A percentile compares a stretch with the other conserved stretches of the same genome.
Conservation (phyloP, 805 yeast species). For the Kazachstania martiniae region DNA sequence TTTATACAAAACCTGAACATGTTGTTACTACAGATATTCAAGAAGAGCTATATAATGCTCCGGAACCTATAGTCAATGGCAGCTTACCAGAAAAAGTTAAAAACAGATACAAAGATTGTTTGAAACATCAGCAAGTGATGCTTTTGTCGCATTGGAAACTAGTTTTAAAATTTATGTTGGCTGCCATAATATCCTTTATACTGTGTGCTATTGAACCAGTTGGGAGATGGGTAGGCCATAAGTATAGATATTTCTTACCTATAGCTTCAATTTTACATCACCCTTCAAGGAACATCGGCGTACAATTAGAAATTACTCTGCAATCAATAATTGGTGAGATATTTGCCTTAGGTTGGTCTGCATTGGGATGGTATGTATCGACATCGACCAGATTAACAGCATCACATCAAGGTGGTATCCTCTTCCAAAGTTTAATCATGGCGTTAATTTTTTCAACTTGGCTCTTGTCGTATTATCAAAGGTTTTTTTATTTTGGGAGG, state of each 20-base stretch:
- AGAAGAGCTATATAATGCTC: not conserved
- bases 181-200: slow-evolving; percentile 31
- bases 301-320: slow-evolving; percentile 36
- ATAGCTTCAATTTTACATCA: slow-evolving; percentile 35
- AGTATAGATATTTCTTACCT: slow-evolving; percentile 32
- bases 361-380: slow-evolving; percentile 34
- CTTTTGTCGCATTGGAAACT: not conserved
- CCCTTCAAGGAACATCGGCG: slow-evolving; percentile 37
- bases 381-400: slow-evolving; percentile 31
- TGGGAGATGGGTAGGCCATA: slow-evolving; percentile 34
- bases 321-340: slow-evolving; percentile 32
- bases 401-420: slow-evolving; percentile 36
- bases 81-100: no score
- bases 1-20: slow-evolving; percentile 24
- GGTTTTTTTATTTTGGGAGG: slow-evolving; percentile 31
- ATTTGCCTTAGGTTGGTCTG: slow-evolving; percentile 36
- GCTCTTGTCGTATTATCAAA: slow-evolving; percentile 32
- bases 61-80: not conserved
- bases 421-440: slow-evolving; percentile 32
- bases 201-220: slow-evolving; percentile 31
- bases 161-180: slow-evolving; percentile 16
- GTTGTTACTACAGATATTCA: slow-evolving; percentile 2
- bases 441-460: slow-evolving; percentile 32
- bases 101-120: not conserved
- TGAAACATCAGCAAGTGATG: not conserved